These are phyloP conservation scores for Penicillium fimorum DNA, from an alignment of 495 filamentous ascomycete species.

Conservation along the genomic window DNA sequence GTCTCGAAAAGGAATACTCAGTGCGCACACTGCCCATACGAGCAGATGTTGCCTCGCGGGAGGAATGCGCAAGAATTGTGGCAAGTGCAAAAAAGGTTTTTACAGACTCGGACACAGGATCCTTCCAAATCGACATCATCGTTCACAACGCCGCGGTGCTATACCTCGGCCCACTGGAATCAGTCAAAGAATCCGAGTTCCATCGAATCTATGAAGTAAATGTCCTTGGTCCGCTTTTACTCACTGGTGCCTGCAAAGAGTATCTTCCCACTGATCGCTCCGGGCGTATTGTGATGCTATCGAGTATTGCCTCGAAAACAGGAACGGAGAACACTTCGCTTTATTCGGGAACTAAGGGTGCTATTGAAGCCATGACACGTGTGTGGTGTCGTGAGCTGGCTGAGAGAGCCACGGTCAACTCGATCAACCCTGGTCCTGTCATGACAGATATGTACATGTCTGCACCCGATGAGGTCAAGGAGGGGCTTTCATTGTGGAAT, in stretches of 20 bases:
- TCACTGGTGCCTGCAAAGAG: slow-evolving; percentile 38
- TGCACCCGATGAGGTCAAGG: slow-evolving; percentile 21
- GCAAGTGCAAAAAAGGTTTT: slow-evolving; percentile 38
- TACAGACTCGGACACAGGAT: slow-evolving; percentile 29
- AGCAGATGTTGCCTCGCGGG: slow-evolving; percentile 4
- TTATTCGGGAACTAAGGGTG: too few species aligned
- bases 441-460: slow-evolving; percentile 60
- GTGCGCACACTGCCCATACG: background rate
- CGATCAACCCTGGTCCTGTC: slow-evolving; percentile 76
- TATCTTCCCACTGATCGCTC: too few species aligned
- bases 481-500: background rate
- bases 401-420: slow-evolving; percentile 69
- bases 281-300: too few species aligned
- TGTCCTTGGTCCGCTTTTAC: slow-evolving; percentile 68
- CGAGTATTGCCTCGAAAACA: too few species aligned
- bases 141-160: slow-evolving; percentile 72
- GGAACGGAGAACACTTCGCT: too few species aligned
- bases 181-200: slow-evolving; percentile 50
- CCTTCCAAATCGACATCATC: slow-evolving; percentile 70
- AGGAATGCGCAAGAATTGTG: background rate
- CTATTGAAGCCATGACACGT: slow-evolving; percentile 20
- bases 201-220: slow-evolving; percentile 67
- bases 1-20: background rate
- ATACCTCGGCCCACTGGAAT: slow-evolving; percentile 37
- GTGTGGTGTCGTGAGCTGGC: slow-evolving; percentile 73